These are phyloP conservation scores for Ustilago loliicola DNA, from an alignment of 1,284 basidiomycete genomes.

Conservation along the genomic window DNA sequence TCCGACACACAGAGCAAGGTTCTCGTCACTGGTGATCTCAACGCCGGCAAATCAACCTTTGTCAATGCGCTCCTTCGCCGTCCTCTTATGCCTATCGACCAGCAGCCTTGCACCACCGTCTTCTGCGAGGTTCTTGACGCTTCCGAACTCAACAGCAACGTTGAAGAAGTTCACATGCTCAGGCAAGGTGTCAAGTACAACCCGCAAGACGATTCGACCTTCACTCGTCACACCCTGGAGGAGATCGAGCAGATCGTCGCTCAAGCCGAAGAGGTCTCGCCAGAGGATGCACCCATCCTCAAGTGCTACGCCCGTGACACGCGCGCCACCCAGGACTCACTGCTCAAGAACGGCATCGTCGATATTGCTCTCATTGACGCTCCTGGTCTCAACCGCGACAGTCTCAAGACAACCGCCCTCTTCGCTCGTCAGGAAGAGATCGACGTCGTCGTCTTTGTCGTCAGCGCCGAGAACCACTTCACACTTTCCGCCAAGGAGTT, in stretches of 20 bases:
- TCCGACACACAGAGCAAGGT: constrained; percentile 95
- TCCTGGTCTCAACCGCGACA: constrained; percentile 96
- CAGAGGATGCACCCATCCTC: constrained; percentile 63
- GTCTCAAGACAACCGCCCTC: constrained; percentile 92
- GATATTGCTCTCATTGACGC: constrained; percentile 99
- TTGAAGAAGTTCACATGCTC: constrained; percentile 82
- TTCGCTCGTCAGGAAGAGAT: constrained; percentile 98
- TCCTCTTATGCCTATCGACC: constrained; percentile 90
- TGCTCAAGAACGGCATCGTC: constrained; percentile 88
- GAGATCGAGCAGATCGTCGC: constrained; percentile 84
- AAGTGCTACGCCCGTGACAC: constrained; percentile 71
- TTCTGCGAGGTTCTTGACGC: constrained; percentile 98
- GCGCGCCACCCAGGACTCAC: constrained; percentile 55
- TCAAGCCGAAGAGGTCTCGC: constrained; percentile 79
- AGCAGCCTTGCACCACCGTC: constrained; percentile 96
- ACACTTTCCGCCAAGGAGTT: constrained; percentile 97
- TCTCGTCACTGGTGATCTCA: constrained; percentile 98
- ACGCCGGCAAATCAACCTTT: constrained; percentile 98
- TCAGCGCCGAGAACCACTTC: constrained; percentile 98
- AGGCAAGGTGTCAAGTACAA: constrained; percentile 79
- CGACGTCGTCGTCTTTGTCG: constrained; percentile 98
- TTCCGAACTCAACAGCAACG: constrained; percentile 79
- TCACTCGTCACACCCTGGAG: constrained; percentile 77
- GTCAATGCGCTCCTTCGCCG: constrained; percentile 90
- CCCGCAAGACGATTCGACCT: constrained; percentile 81